Base-by-base conservation (phyloP, 345 rosid genomes). In the Lenwebbia sp. region DNA sequence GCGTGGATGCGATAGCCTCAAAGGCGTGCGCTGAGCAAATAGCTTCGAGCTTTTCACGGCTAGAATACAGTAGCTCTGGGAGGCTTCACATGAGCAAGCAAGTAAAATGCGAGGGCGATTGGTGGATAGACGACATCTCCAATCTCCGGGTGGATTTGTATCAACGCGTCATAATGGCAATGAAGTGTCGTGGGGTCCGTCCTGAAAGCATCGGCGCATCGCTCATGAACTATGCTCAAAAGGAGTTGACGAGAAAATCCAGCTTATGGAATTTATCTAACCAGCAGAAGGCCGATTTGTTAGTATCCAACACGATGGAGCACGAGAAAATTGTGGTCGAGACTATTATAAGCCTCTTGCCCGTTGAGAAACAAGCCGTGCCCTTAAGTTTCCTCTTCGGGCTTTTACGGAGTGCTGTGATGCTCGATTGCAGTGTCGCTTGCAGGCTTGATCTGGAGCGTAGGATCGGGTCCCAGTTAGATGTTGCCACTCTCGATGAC, bases 11-110 rank as follows among this genome's bases (percentile, higher is more conserved):
- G 15, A 93, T 97, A 88, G 99, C 99, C 82, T 95, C 99, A 3
- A 97, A 94, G 90, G 96, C 99, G 7, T 97, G 98, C 54, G 92
- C 92, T 0, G 98, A 97, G 92, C 99, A 97, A 85, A 97, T 97
- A 23, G 99, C 99, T 53, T 97, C 98, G 4, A 97, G 99, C 89
- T 97, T 97, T 89, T 97, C 99, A 0, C 91, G 99, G 30, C 91
- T 97, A 65, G 99, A 96, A 94, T 97, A 97, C 83, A 97, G 99
- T 90, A 97, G 98, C 92, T 97, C 99, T 5, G 99, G 99, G 84
- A 92, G 99, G 89, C 98, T 97, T 83, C 99, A 96, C 88, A 97
- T 95, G 98, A 96, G 93, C 90, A 96, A 83, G 91, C 96, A 93
- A 70, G 91, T 92, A n/a, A 96, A 95, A 85, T 88, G 94, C 54